Evolutionary conservation across 306 rosid genomes (phyloP), one percentile per base, ranked within the genome.

Genomic region (Hylodesmum podocarpum): DNA sequence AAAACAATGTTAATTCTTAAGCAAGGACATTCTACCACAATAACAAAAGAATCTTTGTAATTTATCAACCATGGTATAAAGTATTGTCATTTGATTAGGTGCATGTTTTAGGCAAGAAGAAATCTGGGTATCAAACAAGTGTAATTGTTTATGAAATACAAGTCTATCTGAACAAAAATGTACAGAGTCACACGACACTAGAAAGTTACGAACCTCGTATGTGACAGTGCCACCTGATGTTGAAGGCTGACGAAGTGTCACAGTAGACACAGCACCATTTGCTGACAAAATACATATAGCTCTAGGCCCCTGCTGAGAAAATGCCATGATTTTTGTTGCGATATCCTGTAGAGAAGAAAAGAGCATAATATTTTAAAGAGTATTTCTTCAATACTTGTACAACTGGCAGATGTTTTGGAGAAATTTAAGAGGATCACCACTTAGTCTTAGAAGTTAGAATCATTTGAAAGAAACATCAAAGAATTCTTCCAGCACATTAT

Each of bases 211-310:
- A 51, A 91, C 99, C 97, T 96, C 97, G 1, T 89, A 93, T 64
- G 97, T 96, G 84, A 93, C 98, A 1, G 93, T 76, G 86, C 98
- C 99, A 53, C 98, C 97, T 2, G 94, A 93, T 71, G 90, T 83
- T 21, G 96, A 88, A 82, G 99, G 91, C 80, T 93, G 99, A 21
- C 91, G 87, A 78, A 96, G 99, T 15, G 98, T 88, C 70, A 91
- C 99, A 1, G 93, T 92, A 55, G 98, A 92, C 66, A 96, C 98
- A 37, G 91, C 90, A 41, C 99, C 99, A 69, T 67, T 91, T 70
- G 97, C 99, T 51, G 99, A 88, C 89, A 96, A 80, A 78, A 96
- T 34, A 71, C 97, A 93, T 72, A 96, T 66, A 28, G 93, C 93
- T 82, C 97, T 84, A 15, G 94, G 94, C 33, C 96, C 93, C 81